Evolutionary conservation across 2,329 filamentous ascomycete genomes (phyloP).

Genomic region (Ophiostoma sp.): DNA sequence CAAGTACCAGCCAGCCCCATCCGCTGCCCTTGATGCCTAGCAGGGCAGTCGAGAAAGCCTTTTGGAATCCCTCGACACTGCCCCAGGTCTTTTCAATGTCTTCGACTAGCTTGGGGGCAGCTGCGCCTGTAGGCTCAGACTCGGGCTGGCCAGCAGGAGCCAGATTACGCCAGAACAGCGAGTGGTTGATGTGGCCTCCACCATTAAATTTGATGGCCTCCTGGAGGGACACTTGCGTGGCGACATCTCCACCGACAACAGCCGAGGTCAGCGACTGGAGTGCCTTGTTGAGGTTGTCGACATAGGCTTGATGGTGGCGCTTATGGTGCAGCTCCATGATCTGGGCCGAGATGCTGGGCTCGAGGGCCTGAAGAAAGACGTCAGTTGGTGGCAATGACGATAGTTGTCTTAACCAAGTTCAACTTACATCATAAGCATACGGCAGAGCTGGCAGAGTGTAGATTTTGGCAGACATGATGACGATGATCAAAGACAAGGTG

Average conservation of each 20-base stretch:
- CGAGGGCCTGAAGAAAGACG: constrained; percentile 43
- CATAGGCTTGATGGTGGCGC: constrained; percentile 92
- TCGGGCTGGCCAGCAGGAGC: constrained; percentile 53
- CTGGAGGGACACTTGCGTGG: constrained; percentile 57
- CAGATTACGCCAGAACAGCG: constrained; percentile 67
- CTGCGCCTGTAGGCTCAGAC: constrained; percentile 44
- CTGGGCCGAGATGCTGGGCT: constrained; percentile 68
- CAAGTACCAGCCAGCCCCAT: constrained; percentile 80
- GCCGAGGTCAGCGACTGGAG: constrained; percentile 63
- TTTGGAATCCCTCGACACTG: constrained; percentile 59
- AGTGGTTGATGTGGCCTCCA: constrained; percentile 62
- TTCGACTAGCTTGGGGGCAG: constrained; percentile 41
- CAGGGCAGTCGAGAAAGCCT: constrained; percentile 59
- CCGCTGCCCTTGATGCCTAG: constrained; percentile 75
- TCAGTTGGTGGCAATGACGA: background rate
- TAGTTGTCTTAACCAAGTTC: background rate
- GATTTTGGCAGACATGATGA: constrained; percentile 23
- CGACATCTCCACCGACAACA: constrained; percentile 49
- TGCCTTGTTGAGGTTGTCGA: constrained; percentile 80
- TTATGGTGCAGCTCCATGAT: constrained; percentile 97
- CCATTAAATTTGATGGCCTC: constrained; percentile 63
- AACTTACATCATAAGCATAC: constrained; percentile 34
- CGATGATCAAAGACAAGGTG: background rate
- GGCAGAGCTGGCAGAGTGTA: constrained; percentile 34
- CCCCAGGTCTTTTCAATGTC: constrained; percentile 65